phyloP scores from a whole-genome alignment of 495 filamentous ascomycete genomes.

The Trichoderma virens region DNA sequence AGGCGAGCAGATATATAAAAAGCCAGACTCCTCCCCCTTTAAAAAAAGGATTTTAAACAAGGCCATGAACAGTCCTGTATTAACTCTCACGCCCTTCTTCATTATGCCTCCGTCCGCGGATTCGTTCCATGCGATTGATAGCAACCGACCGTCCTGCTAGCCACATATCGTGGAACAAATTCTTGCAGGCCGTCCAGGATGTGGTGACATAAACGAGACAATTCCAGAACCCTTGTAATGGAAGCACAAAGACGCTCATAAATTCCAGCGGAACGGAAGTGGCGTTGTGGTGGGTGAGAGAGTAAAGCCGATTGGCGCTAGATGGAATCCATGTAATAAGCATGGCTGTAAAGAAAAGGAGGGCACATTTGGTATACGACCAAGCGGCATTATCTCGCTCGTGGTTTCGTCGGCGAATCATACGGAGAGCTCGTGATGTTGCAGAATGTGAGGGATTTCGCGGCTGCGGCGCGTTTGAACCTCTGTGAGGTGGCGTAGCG shows the following conservation, averaged over 20 bases:
- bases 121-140: background rate
- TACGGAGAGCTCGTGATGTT: background rate
- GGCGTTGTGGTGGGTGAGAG: constrained; percentile 28
- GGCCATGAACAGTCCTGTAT: too few relatives aligned
- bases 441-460: background rate
- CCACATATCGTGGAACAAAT: background rate
- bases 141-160: background rate
- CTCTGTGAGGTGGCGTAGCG: background rate
- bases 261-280: constrained; percentile 32
- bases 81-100: background rate
- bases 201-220: constrained; percentile 35
- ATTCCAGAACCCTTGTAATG: constrained; percentile 43
- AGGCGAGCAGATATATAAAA: too few relatives aligned
- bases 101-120: background rate
- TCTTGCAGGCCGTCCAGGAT: background rate
- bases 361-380: constrained; percentile 38
- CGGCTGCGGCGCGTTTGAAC: background rate
- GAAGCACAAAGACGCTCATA: constrained; percentile 32
- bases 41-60: too few relatives aligned
- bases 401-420: background rate
- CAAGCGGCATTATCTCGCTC: constrained; percentile 22
- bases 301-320: constrained; percentile 29
- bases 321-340: constrained; percentile 40
- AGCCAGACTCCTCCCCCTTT: too few relatives aligned
- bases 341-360: constrained; percentile 40